Evolutionary conservation across 2,329 filamentous ascomycete genomes (phyloP).

Genomic region (Calonectria pauciramosa): DNA sequence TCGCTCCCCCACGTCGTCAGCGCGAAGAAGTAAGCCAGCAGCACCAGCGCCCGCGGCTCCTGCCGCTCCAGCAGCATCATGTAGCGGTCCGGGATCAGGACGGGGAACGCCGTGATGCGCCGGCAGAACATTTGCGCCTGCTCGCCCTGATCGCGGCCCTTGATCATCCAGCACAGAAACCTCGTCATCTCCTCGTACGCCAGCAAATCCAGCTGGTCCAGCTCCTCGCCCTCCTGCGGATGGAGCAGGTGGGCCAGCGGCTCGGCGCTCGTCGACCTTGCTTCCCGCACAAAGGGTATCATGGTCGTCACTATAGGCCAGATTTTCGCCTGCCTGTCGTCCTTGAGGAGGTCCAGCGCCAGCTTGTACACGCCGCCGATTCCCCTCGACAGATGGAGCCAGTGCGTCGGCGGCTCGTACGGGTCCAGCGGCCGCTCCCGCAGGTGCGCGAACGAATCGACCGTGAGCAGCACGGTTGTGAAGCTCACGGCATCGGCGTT

Average conservation of each 20-base stretch:
- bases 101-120: constrained; percentile 36
- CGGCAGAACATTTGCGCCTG: constrained; percentile 29
- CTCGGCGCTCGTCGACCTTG: constrained; percentile 1
- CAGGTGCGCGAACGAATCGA: constrained; percentile 39
- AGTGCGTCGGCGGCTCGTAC: constrained; percentile 42
- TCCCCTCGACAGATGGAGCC: constrained; percentile 42
- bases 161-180: constrained; percentile 34
- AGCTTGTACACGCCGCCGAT: constrained; percentile 37
- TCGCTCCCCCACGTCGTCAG: constrained; percentile 26
- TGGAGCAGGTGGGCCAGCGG: constrained; percentile 33
- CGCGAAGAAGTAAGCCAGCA: constrained; percentile 44
- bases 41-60: constrained; percentile 38
- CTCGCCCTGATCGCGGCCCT: constrained; percentile 30
- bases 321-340: constrained; percentile 30
- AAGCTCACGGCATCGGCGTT: constrained; percentile 41
- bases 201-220: constrained; percentile 22
- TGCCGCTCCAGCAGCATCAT: constrained; percentile 32
- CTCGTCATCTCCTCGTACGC: constrained; percentile 35
- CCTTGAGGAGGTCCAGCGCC: constrained; percentile 24
- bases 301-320: constrained; percentile 28
- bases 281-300: constrained; percentile 17
- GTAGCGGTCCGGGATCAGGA: constrained; percentile 35
- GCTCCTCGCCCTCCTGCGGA: constrained; percentile 6
- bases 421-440: constrained; percentile 33
- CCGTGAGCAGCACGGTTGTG: constrained; percentile 38